Conservation (phyloP, 179 eudicot genomes). For the Nepenthes alata region DNA sequence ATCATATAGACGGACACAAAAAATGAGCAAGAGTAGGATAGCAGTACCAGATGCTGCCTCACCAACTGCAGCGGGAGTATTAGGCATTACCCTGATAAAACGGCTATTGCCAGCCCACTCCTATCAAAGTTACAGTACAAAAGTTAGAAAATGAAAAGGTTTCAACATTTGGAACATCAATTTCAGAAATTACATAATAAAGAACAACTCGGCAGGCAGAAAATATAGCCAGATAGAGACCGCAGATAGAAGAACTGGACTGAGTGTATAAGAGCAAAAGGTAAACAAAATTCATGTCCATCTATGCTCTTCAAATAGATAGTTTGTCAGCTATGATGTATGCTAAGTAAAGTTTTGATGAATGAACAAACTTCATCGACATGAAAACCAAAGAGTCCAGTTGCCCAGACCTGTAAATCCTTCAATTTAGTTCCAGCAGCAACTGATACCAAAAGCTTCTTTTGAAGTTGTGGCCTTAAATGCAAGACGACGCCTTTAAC, state of each 20-base stretch:
- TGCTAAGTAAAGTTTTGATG: not conserved
- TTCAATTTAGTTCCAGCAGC: slow-evolving; percentile 82
- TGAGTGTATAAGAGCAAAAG: too few relatives aligned
- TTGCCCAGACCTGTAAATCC: slow-evolving; percentile 61
- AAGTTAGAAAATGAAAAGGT: not conserved
- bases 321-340: not conserved
- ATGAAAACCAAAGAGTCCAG: slow-evolving; percentile 2
- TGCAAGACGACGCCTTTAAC: slow-evolving; percentile 60
- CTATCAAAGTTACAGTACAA: slow-evolving; percentile 35
- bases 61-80: slow-evolving; percentile 96
- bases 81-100: slow-evolving; percentile 91
- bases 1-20: not conserved
- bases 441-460: slow-evolving; percentile 81
- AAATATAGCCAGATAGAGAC: too few relatives aligned
- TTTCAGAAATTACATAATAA: too few relatives aligned
- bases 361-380: not conserved
- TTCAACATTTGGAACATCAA: too few relatives aligned
- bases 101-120: slow-evolving; percentile 91
- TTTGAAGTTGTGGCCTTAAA: slow-evolving; percentile 58
- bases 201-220: too few relatives aligned
- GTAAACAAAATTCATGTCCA: too few relatives aligned
- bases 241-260: too few relatives aligned
- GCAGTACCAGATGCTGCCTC: slow-evolving; percentile 74
- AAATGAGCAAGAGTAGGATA: not conserved
- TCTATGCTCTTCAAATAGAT: not conserved